Evolutionary conservation across 495 filamentous ascomycete genomes (phyloP).

Genomic region (Penicillium crystallinum): DNA sequence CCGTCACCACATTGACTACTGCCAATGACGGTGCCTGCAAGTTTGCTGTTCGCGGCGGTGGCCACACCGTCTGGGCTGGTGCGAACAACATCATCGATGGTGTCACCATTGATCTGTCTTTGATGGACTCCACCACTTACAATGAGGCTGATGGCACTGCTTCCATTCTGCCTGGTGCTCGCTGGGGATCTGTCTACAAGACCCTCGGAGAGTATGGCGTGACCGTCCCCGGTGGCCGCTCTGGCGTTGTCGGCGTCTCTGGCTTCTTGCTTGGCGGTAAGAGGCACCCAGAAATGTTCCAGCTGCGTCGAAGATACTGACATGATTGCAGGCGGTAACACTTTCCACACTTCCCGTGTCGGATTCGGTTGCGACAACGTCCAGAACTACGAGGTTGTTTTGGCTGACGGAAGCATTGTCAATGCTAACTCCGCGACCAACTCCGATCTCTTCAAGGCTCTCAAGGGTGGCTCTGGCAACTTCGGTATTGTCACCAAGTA

Average conservation of each 20-base stretch:
- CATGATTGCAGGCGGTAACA: conserved; percentile 27
- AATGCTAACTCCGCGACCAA: conserved; percentile 40
- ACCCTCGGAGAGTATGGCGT: conserved; percentile 28
- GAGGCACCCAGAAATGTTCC: background rate
- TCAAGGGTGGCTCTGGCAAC: conserved; percentile 52
- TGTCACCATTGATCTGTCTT: conserved; percentile 47
- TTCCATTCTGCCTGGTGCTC: conserved; percentile 37
- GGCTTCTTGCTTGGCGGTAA: conserved; percentile 38
- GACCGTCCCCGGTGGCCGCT: conserved; percentile 36
- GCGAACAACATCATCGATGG: conserved; percentile 39
- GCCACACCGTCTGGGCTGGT: conserved; percentile 35
- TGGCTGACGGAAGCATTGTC: conserved; percentile 43
- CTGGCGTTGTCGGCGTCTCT: conserved; percentile 38
- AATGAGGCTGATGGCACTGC: conserved; percentile 30
- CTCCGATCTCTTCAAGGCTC: conserved; percentile 46
- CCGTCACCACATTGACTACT: conserved; percentile 23
- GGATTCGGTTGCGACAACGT: conserved; percentile 47
- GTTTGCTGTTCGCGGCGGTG: conserved; percentile 46
- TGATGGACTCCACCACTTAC: conserved; percentile 39
- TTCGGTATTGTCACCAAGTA: conserved; percentile 55
- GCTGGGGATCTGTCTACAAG: conserved; percentile 42
- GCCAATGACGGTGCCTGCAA: conserved; percentile 24
- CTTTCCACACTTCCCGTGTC: conserved; percentile 35
- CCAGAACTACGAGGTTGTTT: conserved; percentile 47
- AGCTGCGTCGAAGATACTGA: background rate